phyloP scores from a whole-genome alignment of 2,329 filamentous ascomycete genomes.

The Alternaria novae-zelandiae region DNA sequence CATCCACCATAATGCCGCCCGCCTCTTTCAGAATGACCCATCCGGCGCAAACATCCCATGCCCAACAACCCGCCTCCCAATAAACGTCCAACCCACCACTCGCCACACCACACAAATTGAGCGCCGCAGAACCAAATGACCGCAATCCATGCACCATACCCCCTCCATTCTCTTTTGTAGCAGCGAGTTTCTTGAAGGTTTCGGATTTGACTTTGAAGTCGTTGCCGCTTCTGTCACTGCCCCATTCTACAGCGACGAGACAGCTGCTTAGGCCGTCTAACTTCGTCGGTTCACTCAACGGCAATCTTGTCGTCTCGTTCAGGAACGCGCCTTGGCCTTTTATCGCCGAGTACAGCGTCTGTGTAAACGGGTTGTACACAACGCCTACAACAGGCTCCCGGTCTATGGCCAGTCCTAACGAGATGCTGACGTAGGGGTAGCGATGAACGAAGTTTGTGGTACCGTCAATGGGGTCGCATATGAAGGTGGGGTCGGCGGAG shows the following conservation, averaged over 20 bases:
- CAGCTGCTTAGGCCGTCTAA: slow-evolving; percentile 66
- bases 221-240: slow-evolving; percentile 68
- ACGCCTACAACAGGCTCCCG: slow-evolving; percentile 71
- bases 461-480: slow-evolving; percentile 83
- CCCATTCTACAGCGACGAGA: slow-evolving; percentile 77
- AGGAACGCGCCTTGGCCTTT: slow-evolving; percentile 69
- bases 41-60: slow-evolving; percentile 84
- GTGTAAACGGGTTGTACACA: slow-evolving; percentile 80
- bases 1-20: slow-evolving; percentile 74
- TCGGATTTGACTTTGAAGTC: slow-evolving; percentile 74
- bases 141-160: slow-evolving; percentile 78
- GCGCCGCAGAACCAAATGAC: slow-evolving; percentile 73
- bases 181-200: slow-evolving; percentile 65
- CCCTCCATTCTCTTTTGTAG: slow-evolving; percentile 66
- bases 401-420: slow-evolving; percentile 72
- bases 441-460: slow-evolving; percentile 82
- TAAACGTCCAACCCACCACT: slow-evolving; percentile 74
- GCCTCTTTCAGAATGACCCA: slow-evolving; percentile 80
- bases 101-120: slow-evolving; percentile 77
- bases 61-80: slow-evolving; percentile 86
- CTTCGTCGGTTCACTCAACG: slow-evolving; percentile 60
- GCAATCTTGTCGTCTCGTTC: slow-evolving; percentile 49
- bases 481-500: slow-evolving; percentile 73
- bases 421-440: slow-evolving; percentile 77
- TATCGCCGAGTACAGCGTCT: slow-evolving; percentile 72